Conservation (phyloP, 306 rosid species). For the Phaseolus lunatus region DNA sequence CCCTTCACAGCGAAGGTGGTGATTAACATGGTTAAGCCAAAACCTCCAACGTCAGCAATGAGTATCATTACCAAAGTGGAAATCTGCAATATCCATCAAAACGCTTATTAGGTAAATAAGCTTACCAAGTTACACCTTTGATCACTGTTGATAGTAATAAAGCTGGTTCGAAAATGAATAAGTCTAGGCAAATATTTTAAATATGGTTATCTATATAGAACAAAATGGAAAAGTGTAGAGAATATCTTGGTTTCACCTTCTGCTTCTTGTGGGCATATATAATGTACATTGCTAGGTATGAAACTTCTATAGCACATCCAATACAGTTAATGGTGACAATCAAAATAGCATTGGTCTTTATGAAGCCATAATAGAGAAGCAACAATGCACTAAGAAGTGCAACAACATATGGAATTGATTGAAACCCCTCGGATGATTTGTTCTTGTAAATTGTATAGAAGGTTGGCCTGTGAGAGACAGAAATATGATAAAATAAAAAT, state of each 20-base stretch:
- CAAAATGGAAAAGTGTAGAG: neutral
- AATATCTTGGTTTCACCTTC: slow-evolving; percentile 52
- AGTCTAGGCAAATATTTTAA: neutral
- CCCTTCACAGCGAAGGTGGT: slow-evolving; percentile 50
- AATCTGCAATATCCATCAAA: slow-evolving; percentile 51
- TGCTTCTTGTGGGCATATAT: slow-evolving; percentile 59
- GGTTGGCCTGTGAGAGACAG: slow-evolving; percentile 59
- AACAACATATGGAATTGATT: slow-evolving; percentile 69
- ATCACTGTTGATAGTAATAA: neutral
- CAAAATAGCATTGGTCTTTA: slow-evolving; percentile 63
- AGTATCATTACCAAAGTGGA: slow-evolving; percentile 53
- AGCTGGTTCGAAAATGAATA: neutral
- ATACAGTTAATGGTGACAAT: slow-evolving; percentile 65
- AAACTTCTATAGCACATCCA: slow-evolving; percentile 62
- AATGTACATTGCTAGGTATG: slow-evolving; percentile 54
- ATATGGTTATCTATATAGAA: neutral
- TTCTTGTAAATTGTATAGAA: slow-evolving; percentile 68
- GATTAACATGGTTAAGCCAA: slow-evolving; percentile 48
- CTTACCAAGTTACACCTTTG: neutral
- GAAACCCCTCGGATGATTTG: slow-evolving; percentile 70
- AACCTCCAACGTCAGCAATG: slow-evolving; percentile 45
- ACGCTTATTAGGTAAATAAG: neutral
- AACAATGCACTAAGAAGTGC: slow-evolving; percentile 72
- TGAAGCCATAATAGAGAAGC: slow-evolving; percentile 64
- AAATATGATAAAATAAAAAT: neutral